These are phyloP conservation scores for Tubosaeta sp. DNA, from an alignment of 768 basidiomycete species.

Conservation along the genomic window DNA sequence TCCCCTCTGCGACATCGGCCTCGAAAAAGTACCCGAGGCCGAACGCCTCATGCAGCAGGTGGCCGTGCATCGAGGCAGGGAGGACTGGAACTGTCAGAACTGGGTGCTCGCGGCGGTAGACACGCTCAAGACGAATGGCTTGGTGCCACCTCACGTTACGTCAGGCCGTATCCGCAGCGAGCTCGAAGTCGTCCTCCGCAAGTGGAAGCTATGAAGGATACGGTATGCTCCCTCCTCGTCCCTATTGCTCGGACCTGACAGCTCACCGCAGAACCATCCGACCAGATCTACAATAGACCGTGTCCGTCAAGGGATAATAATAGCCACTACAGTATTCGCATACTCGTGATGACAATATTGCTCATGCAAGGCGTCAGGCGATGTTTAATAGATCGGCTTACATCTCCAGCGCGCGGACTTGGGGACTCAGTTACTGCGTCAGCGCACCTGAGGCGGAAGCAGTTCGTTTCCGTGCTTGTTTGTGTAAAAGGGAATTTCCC, in stretches of 20 bases:
- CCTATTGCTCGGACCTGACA: constrained; percentile 4
- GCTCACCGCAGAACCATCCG: background rate
- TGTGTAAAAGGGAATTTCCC: background rate
- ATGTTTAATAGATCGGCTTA: constrained; percentile 1
- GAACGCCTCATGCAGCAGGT: constrained; percentile 23
- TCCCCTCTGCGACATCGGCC: constrained; percentile 19
- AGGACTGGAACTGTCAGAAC: constrained; percentile 32
- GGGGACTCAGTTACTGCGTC: background rate
- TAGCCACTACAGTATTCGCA: background rate
- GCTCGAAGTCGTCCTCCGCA: constrained; percentile 22
- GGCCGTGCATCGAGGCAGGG: constrained; percentile 19
- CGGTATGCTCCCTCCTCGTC: background rate
- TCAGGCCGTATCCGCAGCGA: constrained; percentile 17
- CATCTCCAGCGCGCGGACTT: background rate
- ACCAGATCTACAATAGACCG: background rate
- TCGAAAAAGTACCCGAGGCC: constrained; percentile 8
- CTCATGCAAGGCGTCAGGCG: background rate
- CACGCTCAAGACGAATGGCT: constrained; percentile 14
- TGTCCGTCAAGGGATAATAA: background rate
- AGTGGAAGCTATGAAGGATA: constrained; percentile 17
- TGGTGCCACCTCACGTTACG: constrained; percentile 17
- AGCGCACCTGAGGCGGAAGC: background rate
- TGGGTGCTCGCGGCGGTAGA: constrained; percentile 27
- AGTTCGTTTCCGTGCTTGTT: background rate
- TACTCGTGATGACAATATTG: background rate